A percentile compares a stretch with the other conserved stretches of the same genome.
Conservation (phyloP, 202 grass and related monocot species). For the Zoysia matrella region DNA sequence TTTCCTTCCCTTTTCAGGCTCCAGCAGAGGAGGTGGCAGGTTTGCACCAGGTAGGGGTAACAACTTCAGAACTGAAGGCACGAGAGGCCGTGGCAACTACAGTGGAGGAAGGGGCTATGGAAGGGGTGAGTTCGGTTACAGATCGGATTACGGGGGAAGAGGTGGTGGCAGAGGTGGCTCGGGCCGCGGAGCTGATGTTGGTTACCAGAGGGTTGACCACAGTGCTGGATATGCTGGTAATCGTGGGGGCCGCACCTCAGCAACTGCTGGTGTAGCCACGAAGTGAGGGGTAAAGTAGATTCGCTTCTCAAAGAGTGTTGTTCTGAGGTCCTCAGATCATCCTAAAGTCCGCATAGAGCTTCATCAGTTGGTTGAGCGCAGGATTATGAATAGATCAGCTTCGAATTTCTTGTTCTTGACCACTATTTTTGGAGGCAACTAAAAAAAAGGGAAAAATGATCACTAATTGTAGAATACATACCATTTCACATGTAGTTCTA, state of each 20-base stretch:
- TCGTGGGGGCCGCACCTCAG: slow-evolving; percentile 50
- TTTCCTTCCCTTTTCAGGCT: slow-evolving; percentile 48
- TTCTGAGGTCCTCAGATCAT: slow-evolving; percentile 20
- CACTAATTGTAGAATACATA: slow-evolving; percentile 60
- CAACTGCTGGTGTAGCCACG: slow-evolving; percentile 23
- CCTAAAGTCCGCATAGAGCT: slow-evolving; percentile 30
- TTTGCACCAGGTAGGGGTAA: slow-evolving; percentile 67
- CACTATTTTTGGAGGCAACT: slow-evolving; percentile 50
- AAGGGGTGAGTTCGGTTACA: slow-evolving; percentile 60
- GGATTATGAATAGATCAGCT: slow-evolving; percentile 38
- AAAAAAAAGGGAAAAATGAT: slow-evolving; percentile 31
- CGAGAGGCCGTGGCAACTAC: slow-evolving; percentile 61
- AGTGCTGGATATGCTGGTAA: slow-evolving; percentile 39
- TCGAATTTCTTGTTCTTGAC: slow-evolving; percentile 25
- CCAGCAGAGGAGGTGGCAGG: slow-evolving; percentile 60
- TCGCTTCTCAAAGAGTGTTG: slow-evolving; percentile 4
- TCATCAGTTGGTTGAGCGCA: slow-evolving; percentile 29
- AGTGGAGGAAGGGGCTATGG: slow-evolving; percentile 67
- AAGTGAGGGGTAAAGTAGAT: slow-evolving; percentile 38
- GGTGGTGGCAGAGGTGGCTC: slow-evolving; percentile 53
- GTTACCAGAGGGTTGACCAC: slow-evolving; percentile 61
- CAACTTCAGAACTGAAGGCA: slow-evolving; percentile 65
- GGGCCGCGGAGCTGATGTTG: slow-evolving; percentile 39
- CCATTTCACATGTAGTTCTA: slow-evolving; percentile 49
- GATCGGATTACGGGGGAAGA: slow-evolving; percentile 59